Base-by-base conservation (phyloP, 2,329 filamentous ascomycete species). In the Pyrenophora graminea region DNA sequence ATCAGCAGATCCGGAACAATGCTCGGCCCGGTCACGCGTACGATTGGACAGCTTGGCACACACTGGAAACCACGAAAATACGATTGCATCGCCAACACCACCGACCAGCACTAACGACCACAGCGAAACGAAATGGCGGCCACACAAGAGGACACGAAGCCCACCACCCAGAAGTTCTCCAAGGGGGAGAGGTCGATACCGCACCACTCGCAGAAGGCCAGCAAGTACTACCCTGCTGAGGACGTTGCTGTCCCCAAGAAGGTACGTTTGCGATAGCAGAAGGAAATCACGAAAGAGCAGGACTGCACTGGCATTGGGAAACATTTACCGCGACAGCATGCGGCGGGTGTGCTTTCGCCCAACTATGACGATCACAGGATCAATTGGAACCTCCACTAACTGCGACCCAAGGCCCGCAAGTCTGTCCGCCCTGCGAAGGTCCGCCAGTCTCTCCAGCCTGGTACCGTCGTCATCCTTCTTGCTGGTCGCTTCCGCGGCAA, bases 401-500 rank as follows among this genome's bases (percentile, higher is more conserved):
- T 55, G 49, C 45, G 43, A 63, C 49, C 55, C 51, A 77, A 99
- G 94, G 86, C 90, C 80, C 94, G 94, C 87, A 99, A 99, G 86
- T 82, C 91, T 73, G 78, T 93, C 79, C 91, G 90, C 76, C 83
- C 91, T 73, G 89, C 91, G 80, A 87, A 91, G 80, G 86, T 91
- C 73, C 91, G 94, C 77, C 80, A 89, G 76, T 88, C 90, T 69
- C 92, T 99, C 76, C 85, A 91, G 81, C 93, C 94, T 76, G 94
- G 94, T 76, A 90, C 91, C 78, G 85, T 99, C 77, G 90, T 99
- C 77, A 99, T 99, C 82, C 91, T 99, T 78, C 91, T 99, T 77
- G 94, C 94, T 79, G 94, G 94, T 75, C 94, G 94, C 76, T 99
- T 97, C 91, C 93, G 94, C 74, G 94, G 94, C 85, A 99, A 99